Evolutionary conservation across 2,329 filamentous ascomycete species (phyloP), one percentile per base, ranked within the genome.

Genomic region (Diatrype stigma): DNA sequence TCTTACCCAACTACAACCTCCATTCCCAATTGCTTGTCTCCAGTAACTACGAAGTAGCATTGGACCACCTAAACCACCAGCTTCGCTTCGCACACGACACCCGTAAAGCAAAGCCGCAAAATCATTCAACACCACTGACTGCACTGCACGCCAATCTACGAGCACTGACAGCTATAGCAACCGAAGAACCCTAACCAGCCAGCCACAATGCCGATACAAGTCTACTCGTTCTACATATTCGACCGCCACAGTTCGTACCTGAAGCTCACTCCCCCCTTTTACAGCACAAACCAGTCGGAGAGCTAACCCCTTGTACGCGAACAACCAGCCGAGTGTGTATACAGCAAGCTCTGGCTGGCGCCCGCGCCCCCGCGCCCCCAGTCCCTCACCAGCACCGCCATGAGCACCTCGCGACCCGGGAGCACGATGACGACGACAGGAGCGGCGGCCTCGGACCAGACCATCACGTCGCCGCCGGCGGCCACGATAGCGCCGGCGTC

Each of bases 221-320:
- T 97, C 71, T 97, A 95, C 75, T 92, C 91, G 53, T 96, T 99
- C 74, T 96, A 96, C 79, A 96, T 99, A 68, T 99, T 99, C 70
- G 94, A 99, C 75, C 87, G 94, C 59, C 94, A 99, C 73, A 96
- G 94, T 96, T 80, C 67, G 82, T 65, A 49, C 30, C 46, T 6
- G 35, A n/a, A n/a, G n/a, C n/a, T n/a, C 26, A 26, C 19, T 45
- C 49, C 19, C 26, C 47, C 16, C 6, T 19, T 7, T 51, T 48
- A 40, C 46, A 34, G 19, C 3, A n/a, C 30, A 8, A 21, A 38
- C 26, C n/a, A 34, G 21, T 32, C 28, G 11, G 26, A 42, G 35
- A 32, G 47, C 46, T 42, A 57, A 50, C 49, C 17, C 47, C 49
- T 54, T 47, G 19, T 23, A 22, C 44, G 52, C 60, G 37, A 34